Evolutionary conservation across 1,139 yeast species (phyloP).

Genomic region (Blastobotrys elegans): DNA sequence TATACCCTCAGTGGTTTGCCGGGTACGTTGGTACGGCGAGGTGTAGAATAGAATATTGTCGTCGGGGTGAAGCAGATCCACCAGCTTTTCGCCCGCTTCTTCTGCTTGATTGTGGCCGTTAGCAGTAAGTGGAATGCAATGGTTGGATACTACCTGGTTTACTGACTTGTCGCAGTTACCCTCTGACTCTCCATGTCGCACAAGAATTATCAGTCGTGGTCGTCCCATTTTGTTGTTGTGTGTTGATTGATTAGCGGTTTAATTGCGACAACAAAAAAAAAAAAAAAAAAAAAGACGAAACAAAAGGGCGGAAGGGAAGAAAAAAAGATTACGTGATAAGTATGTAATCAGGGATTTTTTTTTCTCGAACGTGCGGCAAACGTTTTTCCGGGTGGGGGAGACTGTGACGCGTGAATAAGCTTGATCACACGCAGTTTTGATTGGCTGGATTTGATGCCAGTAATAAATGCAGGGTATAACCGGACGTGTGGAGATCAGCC

Average conservation of each 20-base stretch:
- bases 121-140: slow-evolving; percentile 63
- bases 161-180: slow-evolving; percentile 81
- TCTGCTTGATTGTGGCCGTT: slow-evolving; percentile 59
- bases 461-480: no score
- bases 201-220: slow-evolving; percentile 59
- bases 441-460: no score
- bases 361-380: no score
- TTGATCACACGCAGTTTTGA: no score
- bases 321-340: no score
- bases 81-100: slow-evolving; percentile 59
- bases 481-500: no score
- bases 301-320: no score
- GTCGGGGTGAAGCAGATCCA: slow-evolving; percentile 46
- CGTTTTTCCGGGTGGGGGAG: no score
- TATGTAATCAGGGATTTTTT: no score
- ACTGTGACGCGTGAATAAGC: no score
- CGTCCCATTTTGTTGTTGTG: slow-evolving; percentile 41
- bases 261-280: no score
- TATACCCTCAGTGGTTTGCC: slow-evolving; percentile 73
- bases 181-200: slow-evolving; percentile 89
- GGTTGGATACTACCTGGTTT: slow-evolving; percentile 72
- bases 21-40: slow-evolving; percentile 76
- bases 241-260: not conserved
- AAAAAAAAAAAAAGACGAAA: no score
- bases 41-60: slow-evolving; percentile 62